Evolutionary conservation across 176 grass and related monocot genomes (phyloP), one percentile per base, ranked within the genome.

Genomic region (Saccharum spontaneum): DNA sequence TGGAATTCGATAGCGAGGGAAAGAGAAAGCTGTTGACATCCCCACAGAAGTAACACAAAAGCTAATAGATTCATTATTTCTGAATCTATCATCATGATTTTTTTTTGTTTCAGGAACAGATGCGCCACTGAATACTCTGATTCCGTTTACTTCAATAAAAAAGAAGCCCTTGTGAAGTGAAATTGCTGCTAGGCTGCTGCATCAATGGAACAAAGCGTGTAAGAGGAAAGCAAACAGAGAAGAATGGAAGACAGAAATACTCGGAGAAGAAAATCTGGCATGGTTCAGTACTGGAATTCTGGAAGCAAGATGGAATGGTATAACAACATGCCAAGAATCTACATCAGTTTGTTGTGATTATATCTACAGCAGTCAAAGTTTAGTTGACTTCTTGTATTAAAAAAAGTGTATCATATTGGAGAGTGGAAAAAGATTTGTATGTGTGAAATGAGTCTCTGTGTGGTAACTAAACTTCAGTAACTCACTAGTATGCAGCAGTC

Each of bases 61-160:
- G 66, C 69, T 65, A 91, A 34, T 33, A 91, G 49, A 45, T 49
- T 88, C 92, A 91, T 88, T 28, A 66, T 86, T 89, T 65, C 31
- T 62, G 30, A 65, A 38, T 70, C 7, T 36, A 67, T 63, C 39
- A 26, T 59, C 41, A 60, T 24, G 63, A 34, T 34, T 34, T 34
- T 34, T 70, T 59, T 44, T 64, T 80, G 45, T 82, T 89, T 72
- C 22, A 71, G 84, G 34, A 84, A 66, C 59, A 16, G 59, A 82
- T 18, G 75, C 45, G 49, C 45, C 28, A 44, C 26, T 86, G 66
- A 65, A 55, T 23, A 14, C 18, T 77, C 8, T 82, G 64, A 66
- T 38, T 90, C 17, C 12, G 2, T 75, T 87, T 67, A 4, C 18
- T 86, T 30, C 4, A 78, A 0, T 30, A 3, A 73, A 73, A 64